Base-by-base conservation (phyloP, 768 basidiomycete genomes). In the Mycena capillaripes region DNA sequence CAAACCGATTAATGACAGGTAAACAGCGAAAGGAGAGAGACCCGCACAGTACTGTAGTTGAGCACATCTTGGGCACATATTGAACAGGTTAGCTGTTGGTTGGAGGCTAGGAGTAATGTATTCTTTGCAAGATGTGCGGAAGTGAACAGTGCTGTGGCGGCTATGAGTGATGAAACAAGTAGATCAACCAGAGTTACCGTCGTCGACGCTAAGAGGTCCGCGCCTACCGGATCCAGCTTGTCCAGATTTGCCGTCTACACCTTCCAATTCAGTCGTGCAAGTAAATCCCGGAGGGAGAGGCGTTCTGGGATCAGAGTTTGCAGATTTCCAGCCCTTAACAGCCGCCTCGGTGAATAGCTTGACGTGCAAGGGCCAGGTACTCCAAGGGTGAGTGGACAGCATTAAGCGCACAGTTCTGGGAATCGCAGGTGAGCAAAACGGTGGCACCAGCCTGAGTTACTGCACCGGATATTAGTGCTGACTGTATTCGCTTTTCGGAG, bases 311-410 rank as follows among this genome's bases (percentile, higher is more conserved):
- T 78, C 58, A 44, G 70, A 71, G 19, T 75, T 69, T 12, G 85
- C 82, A 17, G 78, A 79, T 17, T 85, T 75, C 92, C 93, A 95
- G 6, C 79, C 78, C 66, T 85, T 85, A 23, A 86, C 84, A 16
- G 91, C 92, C 65, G 91, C 89, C 48, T 86, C 81, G 2, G 91
- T 91, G 80, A 95, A 96, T 8, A 95, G 79, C 75, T 92, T 93
- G 75, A 95, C 88, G 69, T 91, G 91, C 38, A 96, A 83, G 0
- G 94, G 93, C 89, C 92, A 92, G 23, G 86, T 87, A 71, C 85
- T 88, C 80, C 92, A 96, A 0, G 95, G 94, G 73, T 90, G 87
- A 5, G 81, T 84, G 1, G 87, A 83, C 16, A 95, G 80, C 90
- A 95, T 93, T 23, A 84, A 85, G 46, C 87, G 85, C 17, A 90